Conservation (phyloP, 805 yeast genomes). For the Saturnispora dispora region DNA sequence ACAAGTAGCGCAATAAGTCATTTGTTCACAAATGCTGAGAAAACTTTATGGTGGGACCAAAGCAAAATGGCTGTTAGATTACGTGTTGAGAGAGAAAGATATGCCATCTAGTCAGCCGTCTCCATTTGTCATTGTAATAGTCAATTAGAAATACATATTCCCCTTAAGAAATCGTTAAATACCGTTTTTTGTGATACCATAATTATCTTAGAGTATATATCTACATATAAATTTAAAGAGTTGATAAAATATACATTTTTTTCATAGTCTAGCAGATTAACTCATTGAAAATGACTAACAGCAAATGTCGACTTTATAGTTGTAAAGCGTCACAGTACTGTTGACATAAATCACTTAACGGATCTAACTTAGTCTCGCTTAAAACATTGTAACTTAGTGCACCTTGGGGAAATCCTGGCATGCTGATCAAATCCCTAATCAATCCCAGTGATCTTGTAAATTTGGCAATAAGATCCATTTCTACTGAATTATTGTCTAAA, state of each 20-base stretch:
- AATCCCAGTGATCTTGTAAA: slow-evolving; percentile 28
- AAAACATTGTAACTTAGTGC: slow-evolving; percentile 30
- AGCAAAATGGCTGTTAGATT: slow-evolving; percentile 27
- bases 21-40: slow-evolving; percentile 21
- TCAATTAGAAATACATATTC: not conserved
- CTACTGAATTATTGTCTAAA: slow-evolving; percentile 20
- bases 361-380: slow-evolving; percentile 30
- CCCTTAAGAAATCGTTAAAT: not conserved
- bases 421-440: slow-evolving; percentile 26
- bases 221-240: not conserved
- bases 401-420: slow-evolving; percentile 30
- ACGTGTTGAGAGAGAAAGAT: slow-evolving; percentile 28
- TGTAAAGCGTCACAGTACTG: slow-evolving; percentile 34
- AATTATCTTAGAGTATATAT: not conserved
- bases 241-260: not conserved
- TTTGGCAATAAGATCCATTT: slow-evolving; percentile 22
- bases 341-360: slow-evolving; percentile 31
- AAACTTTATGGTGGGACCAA: slow-evolving; percentile 22
- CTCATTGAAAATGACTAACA: too few species aligned
- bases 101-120: not conserved
- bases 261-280: not conserved
- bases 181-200: not conserved
- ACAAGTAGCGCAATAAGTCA: slow-evolving; percentile 11
- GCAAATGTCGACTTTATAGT: slow-evolving; percentile 15
- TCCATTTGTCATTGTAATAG: not conserved